phyloP scores from a whole-genome alignment of 2,329 filamentous ascomycete species.

The Cercospora sp. region DNA sequence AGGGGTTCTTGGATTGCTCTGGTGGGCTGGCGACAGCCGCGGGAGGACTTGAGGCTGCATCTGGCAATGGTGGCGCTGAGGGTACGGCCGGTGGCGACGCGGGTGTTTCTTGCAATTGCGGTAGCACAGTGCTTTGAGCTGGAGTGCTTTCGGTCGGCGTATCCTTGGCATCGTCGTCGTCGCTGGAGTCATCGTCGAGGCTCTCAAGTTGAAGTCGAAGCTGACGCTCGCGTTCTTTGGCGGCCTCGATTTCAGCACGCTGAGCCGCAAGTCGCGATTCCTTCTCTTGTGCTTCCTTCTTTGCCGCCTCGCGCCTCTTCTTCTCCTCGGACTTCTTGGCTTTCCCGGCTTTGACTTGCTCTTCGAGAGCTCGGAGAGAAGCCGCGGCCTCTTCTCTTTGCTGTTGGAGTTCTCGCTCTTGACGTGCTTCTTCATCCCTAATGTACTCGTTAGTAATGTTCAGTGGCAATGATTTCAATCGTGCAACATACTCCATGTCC shows the following conservation, averaged over 20 bases:
- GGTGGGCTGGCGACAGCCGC: slow-evolving; percentile 50
- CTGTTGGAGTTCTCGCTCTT: slow-evolving; percentile 76
- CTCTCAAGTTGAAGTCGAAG: slow-evolving; percentile 84
- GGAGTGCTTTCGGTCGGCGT: slow-evolving; percentile 62
- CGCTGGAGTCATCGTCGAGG: slow-evolving; percentile 72
- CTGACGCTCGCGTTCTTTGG: slow-evolving; percentile 84
- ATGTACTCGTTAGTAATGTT: slow-evolving; percentile 33
- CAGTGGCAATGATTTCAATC: background rate
- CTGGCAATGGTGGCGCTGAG: slow-evolving; percentile 30
- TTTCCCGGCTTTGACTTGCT: slow-evolving; percentile 91
- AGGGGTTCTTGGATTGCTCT: slow-evolving; percentile 87
- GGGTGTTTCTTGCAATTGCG: slow-evolving; percentile 52
- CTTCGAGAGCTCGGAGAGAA: slow-evolving; percentile 83
- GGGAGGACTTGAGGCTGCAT: slow-evolving; percentile 20
- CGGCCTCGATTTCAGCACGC: slow-evolving; percentile 87
- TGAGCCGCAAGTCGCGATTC: slow-evolving; percentile 81
- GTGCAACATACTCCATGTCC: slow-evolving; percentile 74
- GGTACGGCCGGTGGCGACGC: slow-evolving; percentile 48
- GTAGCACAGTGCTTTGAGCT: slow-evolving; percentile 57
- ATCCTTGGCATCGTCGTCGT: slow-evolving; percentile 66
- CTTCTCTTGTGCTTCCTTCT: slow-evolving; percentile 83
- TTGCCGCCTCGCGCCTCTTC: slow-evolving; percentile 82
- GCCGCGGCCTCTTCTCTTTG: slow-evolving; percentile 80
- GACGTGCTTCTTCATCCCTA: slow-evolving; percentile 70
- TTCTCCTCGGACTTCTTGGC: slow-evolving; percentile 96